Conservation (phyloP, 495 filamentous ascomycete genomes). For the Penicillium egyptiacum region DNA sequence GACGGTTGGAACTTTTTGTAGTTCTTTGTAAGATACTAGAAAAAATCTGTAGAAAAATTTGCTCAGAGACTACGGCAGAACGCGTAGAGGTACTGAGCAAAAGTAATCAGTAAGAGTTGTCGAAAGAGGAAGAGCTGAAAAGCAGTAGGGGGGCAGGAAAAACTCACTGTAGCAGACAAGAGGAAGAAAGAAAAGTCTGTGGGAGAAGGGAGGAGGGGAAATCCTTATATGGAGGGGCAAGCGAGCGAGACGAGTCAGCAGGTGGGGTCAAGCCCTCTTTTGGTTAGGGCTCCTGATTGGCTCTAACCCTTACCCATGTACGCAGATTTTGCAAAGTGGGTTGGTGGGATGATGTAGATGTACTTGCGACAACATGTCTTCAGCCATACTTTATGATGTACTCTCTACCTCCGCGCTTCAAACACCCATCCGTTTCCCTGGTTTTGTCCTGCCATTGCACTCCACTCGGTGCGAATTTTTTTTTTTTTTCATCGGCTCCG, state of each 20-base stretch:
- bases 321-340: conserved; percentile 43
- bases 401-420: background rate
- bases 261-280: conserved; percentile 45
- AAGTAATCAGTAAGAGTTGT: conserved; percentile 34
- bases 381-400: background rate
- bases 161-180: conserved; percentile 53
- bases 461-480: conserved; percentile 35
- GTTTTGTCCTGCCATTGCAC: conserved; percentile 22
- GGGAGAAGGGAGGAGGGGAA: conserved; percentile 47
- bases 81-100: conserved; percentile 55
- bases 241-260: conserved; percentile 47
- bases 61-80: conserved; percentile 54
- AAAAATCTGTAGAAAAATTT: conserved; percentile 33
- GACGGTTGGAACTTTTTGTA: conserved; percentile 47
- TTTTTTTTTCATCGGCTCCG: conserved; percentile 26
- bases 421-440: conserved; percentile 28
- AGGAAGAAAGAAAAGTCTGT: conserved; percentile 44
- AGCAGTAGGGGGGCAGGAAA: conserved; percentile 37
- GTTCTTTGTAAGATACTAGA: conserved; percentile 49
- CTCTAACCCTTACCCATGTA: conserved; percentile 22
- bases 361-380: background rate
- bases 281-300: conserved; percentile 31
- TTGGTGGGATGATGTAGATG: conserved; percentile 10
- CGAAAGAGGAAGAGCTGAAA: conserved; percentile 24
- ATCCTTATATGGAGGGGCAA: conserved; percentile 56